Evolutionary conservation across 73 alveolate genomes (phyloP).

Genomic region (Tetrahymena elliotti): DNA sequence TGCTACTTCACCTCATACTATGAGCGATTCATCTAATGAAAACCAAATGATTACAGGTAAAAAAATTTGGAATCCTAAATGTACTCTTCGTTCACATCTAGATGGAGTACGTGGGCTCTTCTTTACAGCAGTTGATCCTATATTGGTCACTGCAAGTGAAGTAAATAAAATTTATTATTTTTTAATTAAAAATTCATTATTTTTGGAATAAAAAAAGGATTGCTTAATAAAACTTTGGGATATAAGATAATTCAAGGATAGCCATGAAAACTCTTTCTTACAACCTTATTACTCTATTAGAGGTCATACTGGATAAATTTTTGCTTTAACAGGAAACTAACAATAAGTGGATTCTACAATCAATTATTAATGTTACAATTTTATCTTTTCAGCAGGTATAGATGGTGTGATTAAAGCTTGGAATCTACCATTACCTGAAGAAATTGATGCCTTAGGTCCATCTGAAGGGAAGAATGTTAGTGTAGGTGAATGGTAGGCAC

Average conservation of each 20-base stretch:
- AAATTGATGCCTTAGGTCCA: not conserved
- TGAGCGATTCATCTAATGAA: not conserved
- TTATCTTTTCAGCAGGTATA: constrained; percentile 65
- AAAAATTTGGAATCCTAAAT: not conserved
- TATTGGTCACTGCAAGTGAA: constrained; percentile 49
- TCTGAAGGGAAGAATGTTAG: constrained; percentile 22
- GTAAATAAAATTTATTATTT: not conserved
- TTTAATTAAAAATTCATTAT: no score
- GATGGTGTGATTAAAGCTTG: constrained; percentile 54
- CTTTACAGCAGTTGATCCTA: constrained; percentile 21
- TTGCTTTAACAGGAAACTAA: constrained; percentile 48
- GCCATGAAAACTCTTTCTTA: constrained; percentile 17
- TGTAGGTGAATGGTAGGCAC: constrained; percentile 48
- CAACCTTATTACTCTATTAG: constrained; percentile 46
- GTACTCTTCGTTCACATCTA: constrained; percentile 34
- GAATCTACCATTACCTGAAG: constrained; percentile 12
- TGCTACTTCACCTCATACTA: not conserved
- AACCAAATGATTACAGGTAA: not conserved
- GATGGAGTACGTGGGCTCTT: constrained; percentile 46
- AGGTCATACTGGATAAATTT: not conserved
- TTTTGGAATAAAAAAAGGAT: not conserved
- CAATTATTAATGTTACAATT: constrained; percentile 15
- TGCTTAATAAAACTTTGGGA: constrained; percentile 62
- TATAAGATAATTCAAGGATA: constrained; percentile 9
- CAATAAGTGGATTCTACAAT: constrained; percentile 31